A percentile compares a stretch with the other conserved stretches of the same genome.
These are phyloP conservation scores for Ceratocystis diversiconidia DNA, from an alignment of 2,329 filamentous ascomycete species.

Conservation along the genomic window DNA sequence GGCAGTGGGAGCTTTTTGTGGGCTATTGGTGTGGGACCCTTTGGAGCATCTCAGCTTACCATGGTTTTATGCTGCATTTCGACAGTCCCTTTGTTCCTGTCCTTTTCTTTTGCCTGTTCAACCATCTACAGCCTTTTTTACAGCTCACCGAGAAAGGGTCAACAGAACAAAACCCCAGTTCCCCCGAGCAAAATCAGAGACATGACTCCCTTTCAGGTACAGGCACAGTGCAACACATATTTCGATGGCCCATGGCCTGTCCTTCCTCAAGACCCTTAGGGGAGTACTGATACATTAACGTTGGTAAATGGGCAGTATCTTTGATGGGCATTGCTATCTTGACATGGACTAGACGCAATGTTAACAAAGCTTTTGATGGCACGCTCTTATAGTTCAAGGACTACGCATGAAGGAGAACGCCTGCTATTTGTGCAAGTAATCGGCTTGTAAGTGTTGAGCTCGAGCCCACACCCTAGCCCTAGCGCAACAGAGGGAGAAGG, in stretches of 20 bases:
- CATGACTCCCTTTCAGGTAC: background rate
- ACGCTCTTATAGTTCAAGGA: too few relatives aligned
- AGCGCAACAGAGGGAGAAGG: too few relatives aligned
- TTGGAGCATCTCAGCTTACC: background rate
- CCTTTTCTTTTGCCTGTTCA: background rate
- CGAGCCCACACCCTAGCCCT: background rate
- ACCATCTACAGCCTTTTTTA: background rate
- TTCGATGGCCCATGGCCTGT: too few relatives aligned
- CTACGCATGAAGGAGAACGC: too few relatives aligned
- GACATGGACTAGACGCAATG: too few relatives aligned
- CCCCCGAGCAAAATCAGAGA: background rate
- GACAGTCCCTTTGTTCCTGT: background rate
- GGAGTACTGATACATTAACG: too few relatives aligned
- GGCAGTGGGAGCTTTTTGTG: background rate
- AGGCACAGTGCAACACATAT: too few relatives aligned
- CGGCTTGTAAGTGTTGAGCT: background rate
- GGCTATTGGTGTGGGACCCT: background rate
- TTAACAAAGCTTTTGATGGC: too few relatives aligned
- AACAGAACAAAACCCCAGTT: background rate
- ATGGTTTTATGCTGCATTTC: too few relatives aligned
- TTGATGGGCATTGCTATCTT: too few relatives aligned
- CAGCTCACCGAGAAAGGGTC: background rate
- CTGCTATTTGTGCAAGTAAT: background rate
- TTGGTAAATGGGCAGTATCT: too few relatives aligned
- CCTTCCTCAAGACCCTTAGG: too few relatives aligned